A percentile compares a stretch with the other conserved stretches of the same genome.
phyloP scores from a whole-genome alignment of 805 yeast genomes.

The Pichia paraexigua region DNA sequence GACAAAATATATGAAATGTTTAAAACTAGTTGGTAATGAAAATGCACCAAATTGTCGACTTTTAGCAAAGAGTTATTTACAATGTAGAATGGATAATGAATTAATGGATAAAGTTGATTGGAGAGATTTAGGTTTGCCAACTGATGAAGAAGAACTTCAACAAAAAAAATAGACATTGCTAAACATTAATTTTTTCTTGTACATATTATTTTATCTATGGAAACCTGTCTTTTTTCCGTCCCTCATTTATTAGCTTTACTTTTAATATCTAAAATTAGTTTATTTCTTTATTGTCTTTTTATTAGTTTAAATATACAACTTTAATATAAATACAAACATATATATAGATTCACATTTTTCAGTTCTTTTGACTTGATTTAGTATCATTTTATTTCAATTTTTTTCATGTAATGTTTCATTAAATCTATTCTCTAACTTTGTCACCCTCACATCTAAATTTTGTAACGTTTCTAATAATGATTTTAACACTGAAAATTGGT shows the following conservation, averaged over 20 bases:
- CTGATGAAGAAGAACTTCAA: constrained; percentile 15
- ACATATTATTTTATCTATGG: neutral
- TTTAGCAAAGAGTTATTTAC: constrained; percentile 72
- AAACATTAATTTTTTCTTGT: neutral
- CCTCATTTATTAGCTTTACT: neutral
- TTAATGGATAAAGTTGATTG: constrained; percentile 31
- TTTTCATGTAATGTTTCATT: neutral
- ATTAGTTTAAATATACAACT: neutral
- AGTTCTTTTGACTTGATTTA: no score
- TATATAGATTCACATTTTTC: neutral
- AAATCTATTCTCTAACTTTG: neutral
- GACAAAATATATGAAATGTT: constrained; percentile 68
- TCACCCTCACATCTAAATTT: neutral
- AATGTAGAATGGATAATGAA: constrained; percentile 80
- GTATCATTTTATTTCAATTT: neutral
- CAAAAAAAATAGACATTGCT: neutral
- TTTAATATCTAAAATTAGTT: no score
- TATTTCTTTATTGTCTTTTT: neutral
- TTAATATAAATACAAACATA: neutral
- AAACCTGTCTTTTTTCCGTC: neutral
- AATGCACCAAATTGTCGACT: constrained; percentile 89
- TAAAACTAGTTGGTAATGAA: constrained; percentile 67
- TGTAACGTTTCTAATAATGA: constrained; percentile 1
- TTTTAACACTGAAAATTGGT: constrained; percentile 1
- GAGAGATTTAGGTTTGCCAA: constrained; percentile 32